Percentiles rank a stretch among this genome's conserved stretches.
These are phyloP conservation scores for Arthroderma uncinatum DNA, from an alignment of 2,329 filamentous ascomycete species.

Conservation along the genomic window DNA sequence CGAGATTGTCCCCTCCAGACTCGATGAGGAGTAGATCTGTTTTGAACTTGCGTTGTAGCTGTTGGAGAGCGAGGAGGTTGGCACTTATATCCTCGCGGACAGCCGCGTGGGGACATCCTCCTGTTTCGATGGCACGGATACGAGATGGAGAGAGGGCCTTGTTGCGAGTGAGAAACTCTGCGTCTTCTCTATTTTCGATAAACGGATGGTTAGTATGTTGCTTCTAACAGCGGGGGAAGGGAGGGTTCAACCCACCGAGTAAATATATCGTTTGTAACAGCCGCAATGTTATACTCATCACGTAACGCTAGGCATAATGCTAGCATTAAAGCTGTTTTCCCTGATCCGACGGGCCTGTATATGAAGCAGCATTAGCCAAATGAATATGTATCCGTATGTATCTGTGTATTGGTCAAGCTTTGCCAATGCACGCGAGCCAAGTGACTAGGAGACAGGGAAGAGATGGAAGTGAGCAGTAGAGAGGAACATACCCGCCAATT, in stretches of 20 bases:
- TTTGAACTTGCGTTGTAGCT: conserved; percentile 67
- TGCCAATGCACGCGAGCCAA: conserved; percentile 3
- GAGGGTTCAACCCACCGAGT: conserved; percentile 54
- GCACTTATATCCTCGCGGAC: conserved; percentile 93
- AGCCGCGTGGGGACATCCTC: conserved; percentile 91
- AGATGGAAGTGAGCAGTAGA: background rate
- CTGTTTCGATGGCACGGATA: conserved; percentile 93
- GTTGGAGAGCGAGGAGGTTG: conserved; percentile 85
- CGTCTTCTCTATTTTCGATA: conserved; percentile 58
- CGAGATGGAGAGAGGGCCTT: conserved; percentile 68
- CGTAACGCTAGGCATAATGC: conserved; percentile 79
- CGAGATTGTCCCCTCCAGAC: conserved; percentile 89
- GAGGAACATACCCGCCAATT: conserved; percentile 71
- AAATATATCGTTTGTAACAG: conserved; percentile 98
- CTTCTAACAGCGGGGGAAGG: too few relatives aligned
- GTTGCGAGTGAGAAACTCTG: conserved; percentile 87
- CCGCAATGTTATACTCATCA: conserved; percentile 71
- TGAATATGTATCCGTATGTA: too few relatives aligned
- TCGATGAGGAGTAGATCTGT: conserved; percentile 88
- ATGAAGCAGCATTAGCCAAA: background rate
- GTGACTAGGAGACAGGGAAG: background rate
- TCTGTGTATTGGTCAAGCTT: too few relatives aligned
- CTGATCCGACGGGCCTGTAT: conserved; percentile 78
- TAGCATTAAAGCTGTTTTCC: conserved; percentile 95
- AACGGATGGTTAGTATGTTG: background rate